Conservation (phyloP, 2,329 filamentous ascomycete species). For the Phyllosticta capitalensis region DNA sequence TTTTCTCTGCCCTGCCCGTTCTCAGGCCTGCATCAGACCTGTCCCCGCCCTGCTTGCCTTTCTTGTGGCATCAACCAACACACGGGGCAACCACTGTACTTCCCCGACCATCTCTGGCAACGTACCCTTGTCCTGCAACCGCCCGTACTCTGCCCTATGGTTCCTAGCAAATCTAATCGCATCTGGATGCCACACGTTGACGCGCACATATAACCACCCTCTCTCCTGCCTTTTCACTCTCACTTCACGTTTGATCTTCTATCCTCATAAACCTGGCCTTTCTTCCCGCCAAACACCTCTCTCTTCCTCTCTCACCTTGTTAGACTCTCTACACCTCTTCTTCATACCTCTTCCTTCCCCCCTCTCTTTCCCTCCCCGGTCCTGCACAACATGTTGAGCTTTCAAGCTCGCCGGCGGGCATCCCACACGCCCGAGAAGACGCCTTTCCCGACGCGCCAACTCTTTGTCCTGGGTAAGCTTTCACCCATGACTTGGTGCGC, state of each 20-base stretch:
- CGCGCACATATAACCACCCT: constrained; percentile 10
- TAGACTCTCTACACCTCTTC: not conserved
- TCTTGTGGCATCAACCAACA: constrained; percentile 9
- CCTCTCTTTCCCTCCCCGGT: constrained; percentile 1
- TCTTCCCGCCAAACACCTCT: not conserved
- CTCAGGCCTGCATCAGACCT: constrained; percentile 9
- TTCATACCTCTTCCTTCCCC: not conserved
- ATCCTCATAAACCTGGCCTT: not conserved
- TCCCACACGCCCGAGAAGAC: constrained; percentile 18
- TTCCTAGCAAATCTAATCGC: constrained; percentile 12
- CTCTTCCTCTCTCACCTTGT: constrained; percentile 1
- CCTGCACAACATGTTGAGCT: constrained; percentile 5
- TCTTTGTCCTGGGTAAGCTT: constrained; percentile 45
- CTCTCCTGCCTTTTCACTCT: constrained; percentile 1
- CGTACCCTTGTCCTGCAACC: constrained; percentile 11
- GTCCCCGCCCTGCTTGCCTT: constrained; percentile 7
- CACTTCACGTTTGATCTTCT: constrained; percentile 3
- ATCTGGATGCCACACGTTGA: constrained; percentile 11
- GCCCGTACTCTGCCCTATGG: constrained; percentile 10
- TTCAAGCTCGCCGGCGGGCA: constrained; percentile 6
- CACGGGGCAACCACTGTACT: constrained; percentile 6
- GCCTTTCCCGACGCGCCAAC: constrained; percentile 48
- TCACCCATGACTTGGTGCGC: not conserved
- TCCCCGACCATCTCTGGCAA: constrained; percentile 8
- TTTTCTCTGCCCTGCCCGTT: constrained; percentile 1